Conservation (phyloP, 2,329 filamentous ascomycete species). For the Volutella citrinella region DNA sequence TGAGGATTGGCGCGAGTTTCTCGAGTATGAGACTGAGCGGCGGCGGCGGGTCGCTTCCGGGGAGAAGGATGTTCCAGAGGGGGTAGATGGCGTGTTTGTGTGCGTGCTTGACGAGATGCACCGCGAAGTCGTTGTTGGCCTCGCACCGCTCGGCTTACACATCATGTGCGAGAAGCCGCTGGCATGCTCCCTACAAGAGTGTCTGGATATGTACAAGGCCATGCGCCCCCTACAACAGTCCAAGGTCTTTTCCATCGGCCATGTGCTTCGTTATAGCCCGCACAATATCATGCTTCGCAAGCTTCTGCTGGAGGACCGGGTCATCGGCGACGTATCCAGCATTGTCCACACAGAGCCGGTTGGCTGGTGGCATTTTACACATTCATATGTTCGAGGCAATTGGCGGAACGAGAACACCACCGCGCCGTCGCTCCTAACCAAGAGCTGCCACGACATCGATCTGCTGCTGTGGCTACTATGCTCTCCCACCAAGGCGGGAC, state of each 20-base stretch:
- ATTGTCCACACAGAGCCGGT: conserved; percentile 92
- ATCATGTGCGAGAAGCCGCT: conserved; percentile 96
- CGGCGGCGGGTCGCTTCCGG: conserved; percentile 51
- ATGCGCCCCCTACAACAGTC: conserved; percentile 36
- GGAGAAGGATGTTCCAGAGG: conserved; percentile 43
- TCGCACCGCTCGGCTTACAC: conserved; percentile 70
- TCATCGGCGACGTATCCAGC: conserved; percentile 81
- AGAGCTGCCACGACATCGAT: conserved; percentile 96
- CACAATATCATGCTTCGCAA: conserved; percentile 84
- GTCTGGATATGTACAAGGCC: conserved; percentile 68
- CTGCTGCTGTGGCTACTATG: conserved; percentile 88
- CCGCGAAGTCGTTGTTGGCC: conserved; percentile 70
- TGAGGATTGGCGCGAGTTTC: conserved; percentile 68
- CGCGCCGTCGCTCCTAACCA: conserved; percentile 84
- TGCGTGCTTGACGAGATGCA: conserved; percentile 87
- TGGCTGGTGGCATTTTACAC: conserved; percentile 93
- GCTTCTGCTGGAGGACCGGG: conserved; percentile 69
- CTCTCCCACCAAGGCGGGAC: conserved; percentile 54
- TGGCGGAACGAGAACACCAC: conserved; percentile 79
- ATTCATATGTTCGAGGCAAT: conserved; percentile 89
- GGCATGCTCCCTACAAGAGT: conserved; percentile 75
- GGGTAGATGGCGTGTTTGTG: conserved; percentile 61
- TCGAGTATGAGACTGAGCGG: conserved; percentile 66
- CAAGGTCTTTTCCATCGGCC: conserved; percentile 81
- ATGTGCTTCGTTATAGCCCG: conserved; percentile 89